Base-by-base conservation (phyloP, 345 rosid species). In the Orychophragmus violaceus region DNA sequence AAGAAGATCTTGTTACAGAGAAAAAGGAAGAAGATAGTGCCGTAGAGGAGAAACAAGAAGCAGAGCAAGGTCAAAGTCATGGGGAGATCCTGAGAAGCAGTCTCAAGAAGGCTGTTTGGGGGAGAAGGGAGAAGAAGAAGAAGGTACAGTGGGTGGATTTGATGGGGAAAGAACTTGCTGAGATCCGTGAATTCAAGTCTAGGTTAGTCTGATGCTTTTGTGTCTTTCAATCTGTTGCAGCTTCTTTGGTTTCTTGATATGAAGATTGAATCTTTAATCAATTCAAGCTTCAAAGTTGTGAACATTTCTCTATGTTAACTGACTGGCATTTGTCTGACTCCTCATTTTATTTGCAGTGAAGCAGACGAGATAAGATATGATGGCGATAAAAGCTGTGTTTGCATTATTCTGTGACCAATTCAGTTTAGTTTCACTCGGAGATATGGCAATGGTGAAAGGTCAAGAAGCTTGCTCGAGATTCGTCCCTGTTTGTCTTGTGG, bases 121-220 rank as follows among this genome's bases (percentile, higher is more conserved):
- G 53, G 51, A 72, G 74, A 62, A 68, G 14, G 13, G 70, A 60
- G 74, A 80, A 76, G 83, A 80, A 76, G 83, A 87, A 85, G 82
- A 82, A 61, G 61, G 95, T 90, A 41, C 95, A 82, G 54, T 90
- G 97, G 97, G 72, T 79, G 78, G 95, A 90, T 80, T 75, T 70
- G 74, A 71, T 77, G 74, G 97, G 95, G 71, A 87, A 85, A 65
- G 88, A 87, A 52, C 84, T 90, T 56, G 86, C 78, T 62, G 83
- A 87, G 79, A 77, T 90, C 82, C 85, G 85, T 59, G 92, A 84
- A 76, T 90, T 85, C 48, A 88, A 84, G 69, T 50, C 85, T 80
- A 85, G 88, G 93, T 89, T 68, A 17, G 81, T 48, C 42, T 39
- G 22, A 12, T 50, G 23, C 18, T 16, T n/a, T n/a, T n/a, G n/a